Percentiles rank a stretch among this genome's conserved stretches.
These are phyloP conservation scores for Chenopodium quinoa DNA, from an alignment of 148 eudicot species.

Conservation along the genomic window DNA sequence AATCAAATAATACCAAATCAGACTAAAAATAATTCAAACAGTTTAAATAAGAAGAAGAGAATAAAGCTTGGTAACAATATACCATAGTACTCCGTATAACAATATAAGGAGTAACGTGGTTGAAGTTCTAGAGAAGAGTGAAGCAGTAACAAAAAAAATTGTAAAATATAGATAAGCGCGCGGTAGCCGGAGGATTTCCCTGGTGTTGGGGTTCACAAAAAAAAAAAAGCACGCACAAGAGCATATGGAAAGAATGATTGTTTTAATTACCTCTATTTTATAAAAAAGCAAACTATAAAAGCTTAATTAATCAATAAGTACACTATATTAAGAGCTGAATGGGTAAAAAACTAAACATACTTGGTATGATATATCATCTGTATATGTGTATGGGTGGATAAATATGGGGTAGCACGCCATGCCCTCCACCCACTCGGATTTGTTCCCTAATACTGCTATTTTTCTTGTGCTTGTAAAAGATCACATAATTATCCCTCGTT, in stretches of 20 bases:
- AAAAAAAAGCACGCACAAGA: background rate
- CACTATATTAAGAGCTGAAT: too few species aligned
- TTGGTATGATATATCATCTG: background rate
- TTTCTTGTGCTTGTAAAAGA: conserved; percentile 2
- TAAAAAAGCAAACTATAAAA: background rate
- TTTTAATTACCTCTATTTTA: background rate
- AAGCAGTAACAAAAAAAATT: background rate
- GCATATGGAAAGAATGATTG: conserved; percentile 23
- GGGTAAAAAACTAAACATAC: too few species aligned
- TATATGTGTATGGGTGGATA: background rate
- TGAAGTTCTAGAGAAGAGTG: background rate
- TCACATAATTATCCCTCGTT: conserved; percentile 2
- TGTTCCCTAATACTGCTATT: conserved; percentile 8
- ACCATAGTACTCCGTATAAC: too few species aligned
- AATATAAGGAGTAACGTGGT: too few species aligned
- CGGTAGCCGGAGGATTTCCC: background rate
- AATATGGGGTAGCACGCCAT: conserved; percentile 10
- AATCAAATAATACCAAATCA: too few species aligned
- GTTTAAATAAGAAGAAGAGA: too few species aligned
- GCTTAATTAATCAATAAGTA: too few species aligned
- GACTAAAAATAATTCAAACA: too few species aligned
- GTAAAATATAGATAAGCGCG: background rate
- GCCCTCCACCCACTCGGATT: conserved; percentile 3
- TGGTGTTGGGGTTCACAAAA: conserved; percentile 6
- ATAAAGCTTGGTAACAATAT: too few species aligned